phyloP scores from a whole-genome alignment of 768 basidiomycete genomes.

The Pisolithus orientalis region DNA sequence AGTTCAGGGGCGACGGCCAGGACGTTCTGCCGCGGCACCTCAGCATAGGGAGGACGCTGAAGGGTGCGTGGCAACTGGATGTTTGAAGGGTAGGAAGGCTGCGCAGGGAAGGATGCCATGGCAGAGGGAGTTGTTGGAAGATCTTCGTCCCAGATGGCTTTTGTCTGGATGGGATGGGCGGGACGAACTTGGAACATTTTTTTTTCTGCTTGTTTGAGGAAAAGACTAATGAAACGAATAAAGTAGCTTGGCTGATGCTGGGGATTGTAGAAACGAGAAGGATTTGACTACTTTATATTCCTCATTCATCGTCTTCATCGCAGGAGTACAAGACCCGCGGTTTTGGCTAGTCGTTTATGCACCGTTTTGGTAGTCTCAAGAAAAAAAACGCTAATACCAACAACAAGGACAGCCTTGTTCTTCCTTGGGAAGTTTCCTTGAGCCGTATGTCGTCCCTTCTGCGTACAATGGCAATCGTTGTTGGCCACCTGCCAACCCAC shows the following conservation, averaged over 20 bases:
- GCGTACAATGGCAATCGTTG: background rate
- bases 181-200: conserved; percentile 31
- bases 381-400: background rate
- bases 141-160: conserved; percentile 32
- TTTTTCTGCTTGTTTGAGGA: background rate
- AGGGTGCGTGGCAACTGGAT: conserved; percentile 73
- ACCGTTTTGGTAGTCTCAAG: conserved; percentile 21
- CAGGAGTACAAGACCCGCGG: conserved; percentile 24
- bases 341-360: conserved; percentile 32
- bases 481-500: background rate
- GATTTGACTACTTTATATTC: conserved; percentile 25
- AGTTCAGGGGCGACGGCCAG: conserved; percentile 48
- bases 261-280: conserved; percentile 12
- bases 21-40: conserved; percentile 51
- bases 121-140: conserved; percentile 10
- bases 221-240: conserved; percentile 13
- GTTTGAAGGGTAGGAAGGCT: conserved; percentile 24
- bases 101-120: conserved; percentile 20
- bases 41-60: conserved; percentile 51
- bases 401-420: background rate
- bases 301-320: conserved; percentile 12
- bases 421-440: background rate
- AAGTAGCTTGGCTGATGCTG: conserved; percentile 1
- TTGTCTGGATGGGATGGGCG: conserved; percentile 30
- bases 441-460: background rate